Percentiles rank a stretch among this genome's conserved stretches.
These are phyloP conservation scores for Echeveria elegans DNA, from an alignment of 164 flowering plant species.

Conservation along the genomic window DNA sequence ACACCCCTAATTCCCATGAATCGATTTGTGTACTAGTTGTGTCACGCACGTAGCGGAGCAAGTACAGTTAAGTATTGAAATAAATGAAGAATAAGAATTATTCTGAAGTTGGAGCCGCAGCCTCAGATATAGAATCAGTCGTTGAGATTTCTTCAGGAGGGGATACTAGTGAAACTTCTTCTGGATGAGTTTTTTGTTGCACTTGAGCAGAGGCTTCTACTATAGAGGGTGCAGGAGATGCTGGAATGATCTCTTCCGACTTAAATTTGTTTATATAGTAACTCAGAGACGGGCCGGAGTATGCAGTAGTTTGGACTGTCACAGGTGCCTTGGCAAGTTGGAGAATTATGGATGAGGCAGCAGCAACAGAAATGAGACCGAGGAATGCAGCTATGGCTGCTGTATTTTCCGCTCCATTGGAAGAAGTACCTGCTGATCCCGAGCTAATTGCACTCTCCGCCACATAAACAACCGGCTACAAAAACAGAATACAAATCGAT, in stretches of 20 bases:
- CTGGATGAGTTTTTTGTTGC: constrained; percentile 26
- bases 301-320: constrained; percentile 41
- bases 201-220: constrained; percentile 23
- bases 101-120: constrained; percentile 10
- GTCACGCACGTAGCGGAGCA: not conserved
- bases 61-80: not conserved
- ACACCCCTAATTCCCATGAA: not conserved
- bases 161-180: constrained; percentile 27
- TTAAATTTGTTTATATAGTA: constrained; percentile 86
- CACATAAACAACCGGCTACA: constrained; percentile 82
- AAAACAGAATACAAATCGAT: not conserved
- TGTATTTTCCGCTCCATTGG: constrained; percentile 78
- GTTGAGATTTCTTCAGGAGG: constrained; percentile 24
- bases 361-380: constrained; percentile 55
- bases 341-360: constrained; percentile 68
- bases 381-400: constrained; percentile 51
- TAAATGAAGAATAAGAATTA: not conserved
- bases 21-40: not conserved
- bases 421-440: constrained; percentile 69
- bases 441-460: constrained; percentile 94
- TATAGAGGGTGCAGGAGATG: constrained; percentile 18
- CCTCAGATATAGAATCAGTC: constrained; percentile 21
- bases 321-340: constrained; percentile 67
- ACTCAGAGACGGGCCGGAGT: constrained; percentile 84
- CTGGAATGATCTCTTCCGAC: constrained; percentile 36